A percentile compares a stretch with the other conserved stretches of the same genome.
These are phyloP conservation scores for Fragaria nilgerrensis DNA, from an alignment of 306 rosid genomes.

Conservation along the genomic window DNA sequence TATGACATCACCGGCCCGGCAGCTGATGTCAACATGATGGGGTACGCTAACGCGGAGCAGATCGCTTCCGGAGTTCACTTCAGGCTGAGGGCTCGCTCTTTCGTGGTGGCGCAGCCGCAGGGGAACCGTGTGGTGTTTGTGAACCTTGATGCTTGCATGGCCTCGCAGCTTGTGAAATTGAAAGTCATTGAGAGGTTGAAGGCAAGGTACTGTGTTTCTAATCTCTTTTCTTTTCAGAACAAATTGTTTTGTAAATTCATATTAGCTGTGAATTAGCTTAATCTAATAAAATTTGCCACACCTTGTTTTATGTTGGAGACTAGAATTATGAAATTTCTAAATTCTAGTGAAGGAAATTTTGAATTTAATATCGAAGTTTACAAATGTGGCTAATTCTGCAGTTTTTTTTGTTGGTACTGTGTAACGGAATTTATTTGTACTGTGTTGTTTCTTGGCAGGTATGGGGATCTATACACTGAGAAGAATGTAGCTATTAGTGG, in stretches of 20 bases:
- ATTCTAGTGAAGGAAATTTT: too few species aligned
- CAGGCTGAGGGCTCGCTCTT: conserved; percentile 77
- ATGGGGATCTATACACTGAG: conserved; percentile 77
- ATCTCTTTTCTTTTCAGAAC: neutral
- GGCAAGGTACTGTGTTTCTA: conserved; percentile 58
- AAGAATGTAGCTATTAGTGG: conserved; percentile 95
- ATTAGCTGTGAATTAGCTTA: neutral
- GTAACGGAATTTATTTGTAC: too few species aligned
- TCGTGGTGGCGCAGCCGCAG: conserved; percentile 65
- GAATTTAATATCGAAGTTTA: neutral
- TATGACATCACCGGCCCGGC: conserved; percentile 97
- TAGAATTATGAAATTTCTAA: neutral
- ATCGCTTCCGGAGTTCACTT: conserved; percentile 76
- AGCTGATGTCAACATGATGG: conserved; percentile 95
- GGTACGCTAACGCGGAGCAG: conserved; percentile 75
- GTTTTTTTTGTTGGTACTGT: too few species aligned
- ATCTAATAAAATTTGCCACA: neutral
- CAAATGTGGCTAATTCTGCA: neutral
- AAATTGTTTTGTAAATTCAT: too few species aligned
- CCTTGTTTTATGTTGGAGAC: neutral
- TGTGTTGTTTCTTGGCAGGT: conserved; percentile 45
- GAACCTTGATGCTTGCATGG: conserved; percentile 96
- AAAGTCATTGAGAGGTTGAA: conserved; percentile 77
- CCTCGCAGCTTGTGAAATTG: conserved; percentile 71
- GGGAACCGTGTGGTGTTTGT: conserved; percentile 82